phyloP scores from a whole-genome alignment of 2,329 filamentous ascomycete species.

The Diaporthe sp. region DNA sequence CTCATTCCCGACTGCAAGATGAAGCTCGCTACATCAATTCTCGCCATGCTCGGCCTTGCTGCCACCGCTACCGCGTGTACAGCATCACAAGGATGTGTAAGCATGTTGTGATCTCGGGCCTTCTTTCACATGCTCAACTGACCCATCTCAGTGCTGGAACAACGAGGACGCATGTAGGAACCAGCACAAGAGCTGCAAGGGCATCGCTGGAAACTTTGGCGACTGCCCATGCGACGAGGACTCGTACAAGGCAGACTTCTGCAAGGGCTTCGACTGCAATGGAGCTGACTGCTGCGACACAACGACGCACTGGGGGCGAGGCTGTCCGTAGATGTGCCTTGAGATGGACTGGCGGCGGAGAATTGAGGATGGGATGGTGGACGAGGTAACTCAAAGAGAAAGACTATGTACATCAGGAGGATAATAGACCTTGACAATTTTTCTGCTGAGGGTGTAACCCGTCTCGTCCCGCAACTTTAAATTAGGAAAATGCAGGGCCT shows the following conservation, averaged over 20 bases:
- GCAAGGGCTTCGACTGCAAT: constrained; percentile 10
- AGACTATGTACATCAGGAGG: no score
- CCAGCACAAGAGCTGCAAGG: constrained; percentile 26
- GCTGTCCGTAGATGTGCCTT: background rate
- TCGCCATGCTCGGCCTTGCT: background rate
- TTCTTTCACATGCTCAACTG: background rate
- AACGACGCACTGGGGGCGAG: constrained; percentile 4
- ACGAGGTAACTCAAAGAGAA: background rate
- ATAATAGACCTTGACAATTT: background rate
- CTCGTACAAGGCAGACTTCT: constrained; percentile 17
- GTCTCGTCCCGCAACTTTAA: no score
- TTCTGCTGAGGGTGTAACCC: background rate
- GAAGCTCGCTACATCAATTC: background rate
- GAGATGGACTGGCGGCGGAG: background rate
- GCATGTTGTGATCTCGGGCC: background rate
- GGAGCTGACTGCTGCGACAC: constrained; percentile 15
- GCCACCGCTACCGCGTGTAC: background rate
- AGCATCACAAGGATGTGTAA: constrained; percentile 19
- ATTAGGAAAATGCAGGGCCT: no score
- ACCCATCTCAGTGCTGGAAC: constrained; percentile 15
- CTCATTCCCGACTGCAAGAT: background rate
- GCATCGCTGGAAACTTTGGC: constrained; percentile 10
- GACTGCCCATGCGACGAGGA: background rate
- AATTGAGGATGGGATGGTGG: background rate
- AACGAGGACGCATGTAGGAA: constrained; percentile 9